Percentiles rank a stretch among this genome's conserved stretches.
These are phyloP conservation scores for Mortierella sp. DNA, from an alignment of 371 early-diverging fungal species.

Conservation along the genomic window DNA sequence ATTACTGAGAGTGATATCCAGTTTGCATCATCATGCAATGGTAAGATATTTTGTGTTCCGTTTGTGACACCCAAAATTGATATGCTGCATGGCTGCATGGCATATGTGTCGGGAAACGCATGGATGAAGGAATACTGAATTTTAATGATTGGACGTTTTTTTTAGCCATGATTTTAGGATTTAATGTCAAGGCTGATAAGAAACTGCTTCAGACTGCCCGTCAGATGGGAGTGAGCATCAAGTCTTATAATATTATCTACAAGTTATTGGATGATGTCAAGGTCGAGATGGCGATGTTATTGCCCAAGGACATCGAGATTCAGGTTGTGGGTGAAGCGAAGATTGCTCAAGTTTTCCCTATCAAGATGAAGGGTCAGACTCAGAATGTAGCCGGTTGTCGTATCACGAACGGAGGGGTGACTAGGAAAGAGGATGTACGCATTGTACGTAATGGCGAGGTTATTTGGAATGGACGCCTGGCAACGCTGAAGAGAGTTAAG, in stretches of 20 bases:
- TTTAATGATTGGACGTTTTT: not conserved
- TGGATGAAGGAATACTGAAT: not conserved
- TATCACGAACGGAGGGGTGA: slow-evolving; percentile 81
- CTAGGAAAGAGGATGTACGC: slow-evolving; percentile 70
- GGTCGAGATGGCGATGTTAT: slow-evolving; percentile 75
- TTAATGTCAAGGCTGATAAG: slow-evolving; percentile 89
- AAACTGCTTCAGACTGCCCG: slow-evolving; percentile 75
- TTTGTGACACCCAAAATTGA: not conserved
- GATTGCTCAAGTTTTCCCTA: slow-evolving; percentile 84
- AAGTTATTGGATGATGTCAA: slow-evolving; percentile 91
- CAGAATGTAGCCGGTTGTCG: slow-evolving; percentile 89
- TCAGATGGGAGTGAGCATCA: slow-evolving; percentile 72
- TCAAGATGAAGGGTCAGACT: slow-evolving; percentile 72
- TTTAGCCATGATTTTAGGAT: slow-evolving; percentile 81
- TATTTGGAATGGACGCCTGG: slow-evolving; percentile 78
- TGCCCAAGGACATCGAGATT: slow-evolving; percentile 83
- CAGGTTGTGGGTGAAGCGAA: slow-evolving; percentile 92
- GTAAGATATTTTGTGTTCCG: slow-evolving; percentile 23
- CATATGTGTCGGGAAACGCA: not conserved
- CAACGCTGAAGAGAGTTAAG: slow-evolving; percentile 84
- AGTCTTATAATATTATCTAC: slow-evolving; percentile 88
- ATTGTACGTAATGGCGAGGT: slow-evolving; percentile 76
- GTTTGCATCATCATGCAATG: slow-evolving; percentile 73
- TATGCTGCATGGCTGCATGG: not conserved
- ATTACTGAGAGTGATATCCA: slow-evolving; percentile 85